Conservation (phyloP, 306 rosid species). For the cucumber (Cucumis sativus) region Cucumber_9930_V3 NC_026656.2:23534501-23535000, state of each 20-base stretch:
- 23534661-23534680: slow-evolving; percentile 88
- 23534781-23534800: neutral
- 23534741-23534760: neutral
- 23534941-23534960: neutral
- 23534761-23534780: neutral
- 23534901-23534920: neutral
- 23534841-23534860: neutral
- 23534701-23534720: slow-evolving; percentile 8
- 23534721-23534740: neutral
- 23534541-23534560: neutral
- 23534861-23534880: neutral
- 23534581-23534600: slow-evolving; percentile 46
- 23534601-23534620: slow-evolving; percentile 84
- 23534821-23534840: neutral
- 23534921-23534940: neutral
- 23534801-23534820: neutral
- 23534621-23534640: slow-evolving; percentile 83
- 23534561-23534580: neutral
- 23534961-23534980: neutral
- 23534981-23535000: too few relatives aligned
- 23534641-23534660: slow-evolving; percentile 90
- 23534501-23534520: neutral
- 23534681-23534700: slow-evolving; percentile 89
- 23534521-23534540: neutral
- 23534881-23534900: neutral